Percentiles rank a stretch among this genome's conserved stretches.
phyloP scores from a whole-genome alignment of 2,329 filamentous ascomycete genomes.

The Penicillium sp. region DNA sequence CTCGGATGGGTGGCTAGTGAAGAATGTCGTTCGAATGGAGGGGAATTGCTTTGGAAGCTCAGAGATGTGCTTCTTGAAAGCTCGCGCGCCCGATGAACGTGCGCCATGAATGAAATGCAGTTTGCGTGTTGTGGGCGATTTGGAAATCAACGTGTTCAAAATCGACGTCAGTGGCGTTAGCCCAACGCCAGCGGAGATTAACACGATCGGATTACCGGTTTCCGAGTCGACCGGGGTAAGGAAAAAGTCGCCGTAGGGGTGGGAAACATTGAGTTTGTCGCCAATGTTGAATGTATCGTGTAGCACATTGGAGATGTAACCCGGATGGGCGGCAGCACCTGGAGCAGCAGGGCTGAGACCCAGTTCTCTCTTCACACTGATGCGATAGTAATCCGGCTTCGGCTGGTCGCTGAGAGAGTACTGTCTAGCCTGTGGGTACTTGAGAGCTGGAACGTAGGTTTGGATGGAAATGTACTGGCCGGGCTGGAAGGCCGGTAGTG shows the following conservation, averaged over 20 bases:
- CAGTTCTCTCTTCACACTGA: constrained; percentile 68
- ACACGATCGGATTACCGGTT: constrained; percentile 51
- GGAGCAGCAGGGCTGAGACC: constrained; percentile 53
- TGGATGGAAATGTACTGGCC: constrained; percentile 72
- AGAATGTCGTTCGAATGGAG: constrained; percentile 57
- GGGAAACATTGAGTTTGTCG: constrained; percentile 63
- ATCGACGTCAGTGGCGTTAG: constrained; percentile 62
- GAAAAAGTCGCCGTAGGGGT: constrained; percentile 65
- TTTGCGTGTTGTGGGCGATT: constrained; percentile 48
- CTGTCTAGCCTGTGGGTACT: constrained; percentile 66
- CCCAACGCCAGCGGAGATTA: constrained; percentile 63
- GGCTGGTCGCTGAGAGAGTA: constrained; percentile 71
- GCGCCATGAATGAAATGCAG: constrained; percentile 63
- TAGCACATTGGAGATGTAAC: constrained; percentile 68
- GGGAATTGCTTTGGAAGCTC: constrained; percentile 44
- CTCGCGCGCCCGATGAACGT: constrained; percentile 47
- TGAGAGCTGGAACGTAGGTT: constrained; percentile 58
- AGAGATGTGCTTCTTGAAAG: constrained; percentile 57
- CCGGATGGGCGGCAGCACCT: constrained; percentile 53
- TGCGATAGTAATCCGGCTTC: constrained; percentile 62
- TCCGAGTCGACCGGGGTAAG: constrained; percentile 42
- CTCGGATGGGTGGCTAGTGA: constrained; percentile 54
- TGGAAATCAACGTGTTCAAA: constrained; percentile 52
- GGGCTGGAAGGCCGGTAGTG: constrained; percentile 64
- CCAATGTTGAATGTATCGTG: constrained; percentile 63